Evolutionary conservation across 164 flowering plant genomes (phyloP).

Genomic region (Aristolochia fimbriata): DNA sequence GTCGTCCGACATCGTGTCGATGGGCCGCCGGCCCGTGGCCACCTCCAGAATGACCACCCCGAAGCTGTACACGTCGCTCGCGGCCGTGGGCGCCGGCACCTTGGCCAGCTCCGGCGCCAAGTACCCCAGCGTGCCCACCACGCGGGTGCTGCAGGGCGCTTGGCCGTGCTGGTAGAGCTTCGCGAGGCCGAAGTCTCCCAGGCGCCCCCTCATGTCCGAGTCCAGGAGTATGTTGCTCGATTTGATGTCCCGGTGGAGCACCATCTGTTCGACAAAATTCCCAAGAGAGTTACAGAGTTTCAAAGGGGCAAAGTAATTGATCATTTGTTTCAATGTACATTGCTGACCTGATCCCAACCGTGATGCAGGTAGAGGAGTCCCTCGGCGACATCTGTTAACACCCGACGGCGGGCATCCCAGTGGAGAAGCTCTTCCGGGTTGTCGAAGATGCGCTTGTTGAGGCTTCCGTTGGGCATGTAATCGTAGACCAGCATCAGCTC

Average conservation of each 20-base stretch:
- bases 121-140: constrained; percentile 86
- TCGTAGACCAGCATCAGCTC: constrained; percentile 64
- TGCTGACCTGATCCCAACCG: constrained; percentile 72
- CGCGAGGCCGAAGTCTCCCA: constrained; percentile 85
- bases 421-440: constrained; percentile 21
- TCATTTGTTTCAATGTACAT: background rate
- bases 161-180: constrained; percentile 58
- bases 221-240: constrained; percentile 66
- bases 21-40: constrained; percentile 63
- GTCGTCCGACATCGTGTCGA: constrained; percentile 39
- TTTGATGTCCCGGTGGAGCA: constrained; percentile 76
- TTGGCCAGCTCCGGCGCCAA: constrained; percentile 72
- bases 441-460: constrained; percentile 52
- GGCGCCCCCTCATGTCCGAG: constrained; percentile 44
- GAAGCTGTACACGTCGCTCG: constrained; percentile 73
- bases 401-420: constrained; percentile 43
- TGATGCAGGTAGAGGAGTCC: constrained; percentile 60
- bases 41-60: constrained; percentile 80
- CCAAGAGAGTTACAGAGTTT: background rate
- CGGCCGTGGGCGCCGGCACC: constrained; percentile 35
- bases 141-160: constrained; percentile 44
- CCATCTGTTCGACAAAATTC: constrained; percentile 17
- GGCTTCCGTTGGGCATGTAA: constrained; percentile 68
- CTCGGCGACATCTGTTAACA: constrained; percentile 55
- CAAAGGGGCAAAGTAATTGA: no score